phyloP scores from a whole-genome alignment of 2,329 filamentous ascomycete genomes.

The Apiospora aurea region DNA sequence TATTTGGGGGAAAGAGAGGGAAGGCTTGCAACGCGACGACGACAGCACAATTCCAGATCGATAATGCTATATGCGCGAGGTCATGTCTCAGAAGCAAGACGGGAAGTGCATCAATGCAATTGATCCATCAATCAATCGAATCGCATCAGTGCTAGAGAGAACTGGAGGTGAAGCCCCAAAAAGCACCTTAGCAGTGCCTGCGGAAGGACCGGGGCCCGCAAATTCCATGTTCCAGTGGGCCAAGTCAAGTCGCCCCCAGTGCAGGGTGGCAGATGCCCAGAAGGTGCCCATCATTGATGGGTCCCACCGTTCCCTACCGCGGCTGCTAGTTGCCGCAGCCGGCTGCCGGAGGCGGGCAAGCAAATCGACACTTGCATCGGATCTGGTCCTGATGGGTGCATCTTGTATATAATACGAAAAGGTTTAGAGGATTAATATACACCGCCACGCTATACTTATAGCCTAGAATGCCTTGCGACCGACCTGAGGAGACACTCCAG shows the following conservation, averaged over 20 bases:
- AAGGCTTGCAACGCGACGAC: neutral
- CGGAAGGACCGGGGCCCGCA: conserved; percentile 12
- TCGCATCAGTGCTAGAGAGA: neutral
- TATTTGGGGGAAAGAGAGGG: neutral
- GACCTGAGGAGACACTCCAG: neutral
- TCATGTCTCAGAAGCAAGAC: conserved; percentile 1
- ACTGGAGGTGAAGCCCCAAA: conserved; percentile 12
- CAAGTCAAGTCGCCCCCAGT: neutral
- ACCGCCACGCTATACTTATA: neutral
- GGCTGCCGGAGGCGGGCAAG: conserved; percentile 9
- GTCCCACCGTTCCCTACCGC: neutral
- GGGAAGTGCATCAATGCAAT: conserved; percentile 10
- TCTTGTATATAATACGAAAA: neutral
- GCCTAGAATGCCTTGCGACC: neutral
- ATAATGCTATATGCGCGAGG: neutral
- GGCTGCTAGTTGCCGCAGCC: neutral
- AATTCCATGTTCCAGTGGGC: conserved; percentile 10
- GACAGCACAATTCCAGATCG: neutral
- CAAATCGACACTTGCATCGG: conserved; percentile 20
- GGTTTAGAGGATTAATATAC: neutral
- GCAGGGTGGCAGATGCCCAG: too few relatives aligned
- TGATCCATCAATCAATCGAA: neutral
- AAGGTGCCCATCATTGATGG: too few relatives aligned
- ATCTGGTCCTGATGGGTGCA: conserved; percentile 3
- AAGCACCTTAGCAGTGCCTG: neutral